Percentiles rank a stretch among this genome's conserved stretches.
Conservation (phyloP, 352 stramenopile genomes). For the Phytophthora melonis region DNA sequence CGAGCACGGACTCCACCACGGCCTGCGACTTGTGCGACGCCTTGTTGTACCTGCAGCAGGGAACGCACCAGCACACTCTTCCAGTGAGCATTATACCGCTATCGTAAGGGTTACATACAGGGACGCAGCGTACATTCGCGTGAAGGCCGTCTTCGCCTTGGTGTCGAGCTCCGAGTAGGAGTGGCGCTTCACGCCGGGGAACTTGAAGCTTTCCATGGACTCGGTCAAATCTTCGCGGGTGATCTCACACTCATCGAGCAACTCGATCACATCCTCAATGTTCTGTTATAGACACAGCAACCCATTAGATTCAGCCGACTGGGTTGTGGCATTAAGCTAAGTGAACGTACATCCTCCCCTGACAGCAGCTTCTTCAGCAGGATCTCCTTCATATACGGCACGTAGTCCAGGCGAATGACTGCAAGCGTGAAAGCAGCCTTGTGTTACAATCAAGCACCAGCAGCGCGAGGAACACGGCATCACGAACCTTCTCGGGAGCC, state of each 20-base stretch:
- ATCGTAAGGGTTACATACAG: not conserved
- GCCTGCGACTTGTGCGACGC: slow-evolving; percentile 94
- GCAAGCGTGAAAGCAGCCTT: not conserved
- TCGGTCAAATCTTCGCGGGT: slow-evolving; percentile 98
- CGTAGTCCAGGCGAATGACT: slow-evolving; percentile 91
- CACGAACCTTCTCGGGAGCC: slow-evolving; percentile 82
- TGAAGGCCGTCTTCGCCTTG: slow-evolving; percentile 95
- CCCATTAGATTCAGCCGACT: not conserved
- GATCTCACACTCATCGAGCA: slow-evolving; percentile 98
- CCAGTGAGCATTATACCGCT: slow-evolving; percentile 6
- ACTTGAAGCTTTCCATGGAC: slow-evolving; percentile 94
- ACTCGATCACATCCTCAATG: slow-evolving; percentile 91
- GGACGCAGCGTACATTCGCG: slow-evolving; percentile 67
- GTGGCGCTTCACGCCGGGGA: slow-evolving; percentile 79
- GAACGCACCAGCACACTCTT: not conserved
- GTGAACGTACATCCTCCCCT: slow-evolving; percentile 69
- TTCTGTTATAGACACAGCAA: slow-evolving; percentile 45
- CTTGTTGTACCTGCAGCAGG: slow-evolving; percentile 90
- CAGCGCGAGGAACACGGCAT: not conserved
- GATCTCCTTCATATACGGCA: slow-evolving; percentile 93
- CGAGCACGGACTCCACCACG: slow-evolving; percentile 88
- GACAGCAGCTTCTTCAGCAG: slow-evolving; percentile 79
- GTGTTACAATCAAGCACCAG: not conserved
- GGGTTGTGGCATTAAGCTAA: not conserved
- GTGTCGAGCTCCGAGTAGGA: slow-evolving; percentile 84